Percentiles rank a stretch among this genome's conserved stretches.
These are phyloP conservation scores for Tulasnella sp. DNA, from an alignment of 768 basidiomycete species.

Conservation along the genomic window DNA sequence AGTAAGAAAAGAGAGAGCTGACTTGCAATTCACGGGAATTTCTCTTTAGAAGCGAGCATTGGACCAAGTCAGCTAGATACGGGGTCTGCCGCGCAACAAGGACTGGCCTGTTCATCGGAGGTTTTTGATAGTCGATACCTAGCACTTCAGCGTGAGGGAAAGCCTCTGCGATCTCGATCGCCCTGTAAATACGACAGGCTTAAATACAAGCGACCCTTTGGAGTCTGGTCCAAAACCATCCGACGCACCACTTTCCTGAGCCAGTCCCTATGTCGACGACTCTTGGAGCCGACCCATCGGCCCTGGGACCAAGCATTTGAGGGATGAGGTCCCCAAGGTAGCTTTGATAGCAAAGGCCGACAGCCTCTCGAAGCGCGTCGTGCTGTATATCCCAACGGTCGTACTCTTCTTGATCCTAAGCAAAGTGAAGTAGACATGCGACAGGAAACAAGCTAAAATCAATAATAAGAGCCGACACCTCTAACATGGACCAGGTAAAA, in stretches of 20 bases:
- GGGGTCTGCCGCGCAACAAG: background rate
- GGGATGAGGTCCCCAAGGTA: background rate
- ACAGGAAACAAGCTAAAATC: background rate
- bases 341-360: background rate
- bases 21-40: constrained; percentile 7
- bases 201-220: background rate
- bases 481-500: background rate
- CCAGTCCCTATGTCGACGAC: background rate
- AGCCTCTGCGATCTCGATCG: constrained; percentile 5
- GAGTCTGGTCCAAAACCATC: background rate
- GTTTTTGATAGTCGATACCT: background rate
- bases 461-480: too few relatives aligned
- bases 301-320: background rate
- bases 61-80: background rate
- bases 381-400: background rate
- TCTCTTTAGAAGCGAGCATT: background rate
- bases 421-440: background rate
- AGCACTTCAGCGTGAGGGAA: constrained; percentile 7
- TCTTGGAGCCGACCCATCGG: background rate
- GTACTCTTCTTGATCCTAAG: background rate
- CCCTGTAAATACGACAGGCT: constrained; percentile 1
- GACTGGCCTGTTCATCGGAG: background rate
- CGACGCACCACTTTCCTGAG: background rate
- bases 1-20: background rate
- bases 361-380: background rate